Percentiles rank a stretch among this genome's conserved stretches.
Conservation (phyloP, 106 monocot species). For the Xerophyta viscosa region DNA sequence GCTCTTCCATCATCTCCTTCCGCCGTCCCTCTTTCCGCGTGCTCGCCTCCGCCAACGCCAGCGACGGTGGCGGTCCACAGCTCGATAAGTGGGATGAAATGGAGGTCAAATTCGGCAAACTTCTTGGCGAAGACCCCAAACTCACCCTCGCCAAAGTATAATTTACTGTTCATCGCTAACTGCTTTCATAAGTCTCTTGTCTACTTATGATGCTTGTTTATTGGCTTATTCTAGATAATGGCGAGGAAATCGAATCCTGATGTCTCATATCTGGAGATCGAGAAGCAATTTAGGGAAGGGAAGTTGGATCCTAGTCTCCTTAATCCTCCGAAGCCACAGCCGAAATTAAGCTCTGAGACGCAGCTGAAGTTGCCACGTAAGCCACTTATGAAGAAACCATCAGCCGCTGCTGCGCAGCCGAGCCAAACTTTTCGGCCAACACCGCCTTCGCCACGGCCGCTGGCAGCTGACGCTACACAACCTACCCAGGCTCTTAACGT, state of each 20-base stretch:
- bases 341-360: conserved; percentile 4
- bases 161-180: not conserved
- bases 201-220: not conserved
- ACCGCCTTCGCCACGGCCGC: too few species aligned
- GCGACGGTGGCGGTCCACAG: conserved; percentile 29
- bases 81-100: conserved; percentile 82
- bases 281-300: conserved; percentile 59
- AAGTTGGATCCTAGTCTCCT: conserved; percentile 28
- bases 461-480: not conserved
- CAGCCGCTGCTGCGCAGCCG: conserved; percentile 26
- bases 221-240: conserved; percentile 41
- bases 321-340: conserved; percentile 2
- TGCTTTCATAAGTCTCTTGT: too few species aligned
- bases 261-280: conserved; percentile 66
- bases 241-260: conserved; percentile 62
- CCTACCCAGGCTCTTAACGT: conserved; percentile 11
- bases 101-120: conserved; percentile 89
- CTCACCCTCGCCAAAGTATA: conserved; percentile 77
- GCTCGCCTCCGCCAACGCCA: conserved; percentile 24
- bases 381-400: conserved; percentile 2
- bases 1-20: conserved; percentile 5
- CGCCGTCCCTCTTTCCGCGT: conserved; percentile 4
- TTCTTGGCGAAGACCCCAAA: conserved; percentile 86
- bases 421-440: conserved; percentile 5
- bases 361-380: not conserved